Evolutionary conservation across 305 asterid species (phyloP).

Genomic region (Fraxinus floribunda): DNA sequence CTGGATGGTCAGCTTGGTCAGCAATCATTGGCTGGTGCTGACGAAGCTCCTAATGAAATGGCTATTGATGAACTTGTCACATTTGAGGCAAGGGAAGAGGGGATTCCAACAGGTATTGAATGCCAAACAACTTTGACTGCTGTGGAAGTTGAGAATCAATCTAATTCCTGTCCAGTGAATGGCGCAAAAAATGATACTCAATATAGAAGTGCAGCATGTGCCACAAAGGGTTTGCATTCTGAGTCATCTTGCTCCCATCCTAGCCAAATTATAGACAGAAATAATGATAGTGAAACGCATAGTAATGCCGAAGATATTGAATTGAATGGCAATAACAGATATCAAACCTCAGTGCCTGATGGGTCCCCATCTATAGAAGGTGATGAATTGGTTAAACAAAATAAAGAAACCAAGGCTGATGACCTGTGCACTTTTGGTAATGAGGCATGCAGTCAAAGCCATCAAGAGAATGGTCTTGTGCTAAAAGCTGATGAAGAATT

Average conservation of each 20-base stretch:
- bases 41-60: conserved; percentile 35
- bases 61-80: conserved; percentile 35
- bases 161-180: conserved; percentile 43
- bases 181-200: conserved; percentile 38
- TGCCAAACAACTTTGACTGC: conserved; percentile 32
- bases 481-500: conserved; percentile 36
- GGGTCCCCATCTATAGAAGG: conserved; percentile 36
- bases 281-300: conserved; percentile 38
- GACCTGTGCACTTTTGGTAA: conserved; percentile 30
- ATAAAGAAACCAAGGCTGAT: conserved; percentile 42
- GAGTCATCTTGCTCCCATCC: conserved; percentile 46
- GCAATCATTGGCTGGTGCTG: conserved; percentile 34
- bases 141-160: conserved; percentile 19
- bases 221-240: conserved; percentile 48
- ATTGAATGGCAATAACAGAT: conserved; percentile 23
- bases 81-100: conserved; percentile 31
- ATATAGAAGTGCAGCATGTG: conserved; percentile 30
- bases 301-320: conserved; percentile 30
- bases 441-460: conserved; percentile 33
- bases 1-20: conserved; percentile 39
- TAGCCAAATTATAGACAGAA: conserved; percentile 38
- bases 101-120: conserved; percentile 36
- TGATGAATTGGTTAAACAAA: conserved; percentile 32
- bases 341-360: conserved; percentile 33
- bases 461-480: conserved; percentile 32